Percentiles rank a stretch among this genome's conserved stretches.
Conservation (phyloP, 352 stramenopile genomes). For the Phytophthora ohioensis region DNA sequence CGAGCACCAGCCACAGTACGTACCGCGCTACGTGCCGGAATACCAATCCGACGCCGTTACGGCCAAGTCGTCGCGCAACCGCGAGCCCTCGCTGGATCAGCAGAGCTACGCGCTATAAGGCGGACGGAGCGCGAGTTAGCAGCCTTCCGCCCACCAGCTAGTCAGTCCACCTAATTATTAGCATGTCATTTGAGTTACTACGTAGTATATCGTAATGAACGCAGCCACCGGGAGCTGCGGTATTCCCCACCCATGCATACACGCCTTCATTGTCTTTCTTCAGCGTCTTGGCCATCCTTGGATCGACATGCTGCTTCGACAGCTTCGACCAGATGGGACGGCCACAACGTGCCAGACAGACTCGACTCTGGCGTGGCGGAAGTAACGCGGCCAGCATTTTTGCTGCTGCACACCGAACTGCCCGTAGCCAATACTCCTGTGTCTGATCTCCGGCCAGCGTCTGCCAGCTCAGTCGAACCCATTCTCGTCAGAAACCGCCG, state of each 20-base stretch:
- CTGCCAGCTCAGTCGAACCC: slow-evolving; percentile 9
- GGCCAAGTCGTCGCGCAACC: slow-evolving; percentile 28
- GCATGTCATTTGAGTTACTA: slow-evolving; percentile 15
- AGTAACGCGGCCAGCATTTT: slow-evolving; percentile 19
- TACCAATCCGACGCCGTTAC: slow-evolving; percentile 35
- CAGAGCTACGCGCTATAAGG: slow-evolving; percentile 69
- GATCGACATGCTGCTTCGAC: slow-evolving; percentile 9
- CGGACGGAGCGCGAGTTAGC: neutral
- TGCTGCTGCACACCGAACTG: slow-evolving; percentile 9
- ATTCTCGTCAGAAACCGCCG: slow-evolving; percentile 29
- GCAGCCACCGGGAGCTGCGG: slow-evolving; percentile 42
- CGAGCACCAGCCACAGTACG: slow-evolving; percentile 40
- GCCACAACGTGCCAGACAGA: slow-evolving; percentile 4
- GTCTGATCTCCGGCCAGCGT: slow-evolving; percentile 16
- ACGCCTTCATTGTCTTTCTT: neutral
- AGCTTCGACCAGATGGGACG: slow-evolving; percentile 31
- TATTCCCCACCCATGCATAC: slow-evolving; percentile 16
- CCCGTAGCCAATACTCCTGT: slow-evolving; percentile 4
- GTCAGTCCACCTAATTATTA: slow-evolving; percentile 46
- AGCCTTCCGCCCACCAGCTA: slow-evolving; percentile 18
- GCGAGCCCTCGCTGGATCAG: slow-evolving; percentile 59
- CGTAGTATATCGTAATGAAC: slow-evolving; percentile 35
- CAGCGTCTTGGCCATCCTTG: neutral
- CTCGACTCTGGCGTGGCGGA: slow-evolving; percentile 6
- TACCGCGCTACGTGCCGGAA: slow-evolving; percentile 46